Base-by-base conservation (phyloP, 2,329 filamentous ascomycete species). In the Colletotrichum coccodes region DNA sequence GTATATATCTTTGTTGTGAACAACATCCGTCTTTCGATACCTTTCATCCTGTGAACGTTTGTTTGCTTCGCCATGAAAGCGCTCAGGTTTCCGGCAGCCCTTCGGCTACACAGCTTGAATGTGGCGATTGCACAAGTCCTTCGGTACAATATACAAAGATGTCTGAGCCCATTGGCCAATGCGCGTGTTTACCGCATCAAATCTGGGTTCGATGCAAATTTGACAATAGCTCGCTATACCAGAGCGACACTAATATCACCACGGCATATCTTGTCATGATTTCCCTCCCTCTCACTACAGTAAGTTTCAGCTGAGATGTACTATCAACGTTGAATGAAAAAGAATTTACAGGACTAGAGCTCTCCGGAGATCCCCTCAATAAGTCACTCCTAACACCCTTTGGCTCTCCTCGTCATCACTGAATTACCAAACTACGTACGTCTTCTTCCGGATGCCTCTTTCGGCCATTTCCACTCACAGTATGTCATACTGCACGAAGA, bases 191-290 rank as follows among this genome's bases (percentile, higher is more conserved):
- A 32, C 40, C 50, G 38, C 28, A 30, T 52, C 23, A 23, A 36
- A 30, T 28, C 60, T 26, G n/a, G 50, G 3, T 32, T 56, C 64
- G 21, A 50, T 32, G 18, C 57, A 59, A 16, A 46, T 61, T 3
- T 40, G 52, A 16, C 49, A 60, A 14, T 60, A 69, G 36, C 60
- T 64, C 16, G 54, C 60, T 14, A 34, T 60, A 8, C 44, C 56
- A 6, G 38, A 69, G 18, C 53, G 40, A 21, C 66, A 69, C 34
- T 64, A 53, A 56, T 49, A 11, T 60, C 66, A n/a, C 66, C 66
- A 7, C 60, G 64, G 56, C 61, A 69, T 49, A 49, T 69, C 8
- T 56, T 69, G 5, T 46, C 66, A 1, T 69, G 66, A 60, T 21
- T 46, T n/a, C 64, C 60, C 49, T 69, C 66, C 60, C 66, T 1